Conservation (phyloP, 495 filamentous ascomycete species). For the Trichoderma reesei region DNA sequence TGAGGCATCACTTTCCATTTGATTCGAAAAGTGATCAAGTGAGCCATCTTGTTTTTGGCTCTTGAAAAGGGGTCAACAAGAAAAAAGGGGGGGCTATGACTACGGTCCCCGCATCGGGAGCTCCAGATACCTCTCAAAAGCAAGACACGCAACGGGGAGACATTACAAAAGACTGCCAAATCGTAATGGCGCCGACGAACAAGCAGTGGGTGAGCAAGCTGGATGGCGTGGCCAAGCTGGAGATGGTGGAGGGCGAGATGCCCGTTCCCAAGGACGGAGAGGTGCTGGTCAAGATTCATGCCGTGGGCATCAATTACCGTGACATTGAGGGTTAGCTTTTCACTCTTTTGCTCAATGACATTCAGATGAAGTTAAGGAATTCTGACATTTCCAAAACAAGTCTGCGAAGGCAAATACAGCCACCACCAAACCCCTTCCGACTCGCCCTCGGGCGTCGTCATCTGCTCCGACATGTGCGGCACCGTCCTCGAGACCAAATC, state of each 20-base stretch:
- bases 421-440: slow-evolving; percentile 38
- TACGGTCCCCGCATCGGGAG: neutral
- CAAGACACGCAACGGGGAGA: neutral
- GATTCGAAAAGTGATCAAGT: too few species aligned
- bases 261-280: slow-evolving; percentile 35
- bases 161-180: neutral
- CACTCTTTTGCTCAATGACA: neutral
- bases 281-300: slow-evolving; percentile 46
- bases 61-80: too few species aligned
- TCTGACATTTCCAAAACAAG: slow-evolving; percentile 19
- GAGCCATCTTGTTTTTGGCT: too few species aligned
- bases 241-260: slow-evolving; percentile 29
- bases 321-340: slow-evolving; percentile 36
- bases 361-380: neutral
- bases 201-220: slow-evolving; percentile 5
- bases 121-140: neutral
- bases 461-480: slow-evolving; percentile 38
- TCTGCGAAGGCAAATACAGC: slow-evolving; percentile 46
- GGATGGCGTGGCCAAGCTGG: slow-evolving; percentile 42
- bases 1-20: too few species aligned
- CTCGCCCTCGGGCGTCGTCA: slow-evolving; percentile 21
- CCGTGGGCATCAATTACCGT: slow-evolving; percentile 50
- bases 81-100: neutral
- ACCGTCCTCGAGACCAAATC: slow-evolving; percentile 23
- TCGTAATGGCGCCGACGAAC: slow-evolving; percentile 8